Evolutionary conservation across 2,329 filamentous ascomycete genomes (phyloP).

Genomic region (Lasiodiplodia sp.): DNA sequence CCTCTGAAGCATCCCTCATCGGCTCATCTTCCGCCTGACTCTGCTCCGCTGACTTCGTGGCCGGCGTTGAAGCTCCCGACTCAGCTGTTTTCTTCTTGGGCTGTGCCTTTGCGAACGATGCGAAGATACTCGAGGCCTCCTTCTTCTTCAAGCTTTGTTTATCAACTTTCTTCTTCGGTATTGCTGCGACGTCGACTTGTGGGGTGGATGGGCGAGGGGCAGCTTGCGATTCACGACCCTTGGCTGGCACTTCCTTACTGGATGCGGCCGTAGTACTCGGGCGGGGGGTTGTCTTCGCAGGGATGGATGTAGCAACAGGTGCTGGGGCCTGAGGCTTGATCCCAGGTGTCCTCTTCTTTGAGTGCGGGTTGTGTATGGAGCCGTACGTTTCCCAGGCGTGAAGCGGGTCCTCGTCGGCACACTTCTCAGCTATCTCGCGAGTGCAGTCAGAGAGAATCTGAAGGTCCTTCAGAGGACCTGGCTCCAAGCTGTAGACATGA

Average conservation of each 20-base stretch:
- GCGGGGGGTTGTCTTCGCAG: conserved; percentile 37
- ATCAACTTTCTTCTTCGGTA: conserved; percentile 43
- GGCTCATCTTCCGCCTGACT: conserved; percentile 56
- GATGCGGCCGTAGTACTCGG: conserved; percentile 31
- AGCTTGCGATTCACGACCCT: conserved; percentile 42
- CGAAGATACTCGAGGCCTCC: conserved; percentile 73
- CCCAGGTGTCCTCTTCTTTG: conserved; percentile 59
- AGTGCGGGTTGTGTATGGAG: conserved; percentile 75
- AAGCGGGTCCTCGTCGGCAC: conserved; percentile 67
- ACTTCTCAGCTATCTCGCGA: conserved; percentile 63
- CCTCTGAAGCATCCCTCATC: conserved; percentile 55
- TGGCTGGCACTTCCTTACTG: conserved; percentile 36
- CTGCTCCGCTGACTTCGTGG: conserved; percentile 35
- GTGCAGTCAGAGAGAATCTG: conserved; percentile 75
- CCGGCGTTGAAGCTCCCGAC: conserved; percentile 49
- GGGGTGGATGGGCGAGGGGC: conserved; percentile 44
- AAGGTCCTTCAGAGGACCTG: conserved; percentile 67
- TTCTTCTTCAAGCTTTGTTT: conserved; percentile 63
- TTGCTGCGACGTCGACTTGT: conserved; percentile 36
- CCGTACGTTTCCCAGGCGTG: conserved; percentile 70
- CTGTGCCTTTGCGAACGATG: conserved; percentile 77
- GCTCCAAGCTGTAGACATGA: conserved; percentile 85
- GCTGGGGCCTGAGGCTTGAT: conserved; percentile 38
- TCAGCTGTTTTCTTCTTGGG: conserved; percentile 57
- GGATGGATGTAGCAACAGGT: conserved; percentile 35